Percentiles rank a stretch among this genome's conserved stretches.
phyloP scores from a whole-genome alignment of 345 rosid species.

The Triadica sebifera region DNA sequence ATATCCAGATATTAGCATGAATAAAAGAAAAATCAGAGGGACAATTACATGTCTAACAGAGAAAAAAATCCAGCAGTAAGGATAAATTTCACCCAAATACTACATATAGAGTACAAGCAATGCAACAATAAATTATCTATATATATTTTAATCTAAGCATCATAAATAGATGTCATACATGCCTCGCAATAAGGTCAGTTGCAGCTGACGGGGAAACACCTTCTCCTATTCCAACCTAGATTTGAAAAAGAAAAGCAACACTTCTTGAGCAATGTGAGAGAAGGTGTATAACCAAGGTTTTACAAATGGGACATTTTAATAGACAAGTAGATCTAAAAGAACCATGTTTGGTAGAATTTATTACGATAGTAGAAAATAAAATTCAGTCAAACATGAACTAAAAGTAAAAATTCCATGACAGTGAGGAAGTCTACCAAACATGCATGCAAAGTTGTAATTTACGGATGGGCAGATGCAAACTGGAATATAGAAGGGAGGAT shows the following conservation, averaged over 20 bases:
- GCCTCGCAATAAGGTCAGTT: constrained; percentile 97
- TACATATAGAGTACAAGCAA: background rate
- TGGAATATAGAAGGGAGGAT: background rate
- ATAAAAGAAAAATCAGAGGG: background rate
- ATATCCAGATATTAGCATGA: background rate
- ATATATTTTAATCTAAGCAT: background rate
- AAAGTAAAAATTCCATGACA: background rate
- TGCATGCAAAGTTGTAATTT: background rate
- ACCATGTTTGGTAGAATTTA: background rate
- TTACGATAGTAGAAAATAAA: background rate
- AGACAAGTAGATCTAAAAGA: background rate
- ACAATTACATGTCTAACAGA: background rate
- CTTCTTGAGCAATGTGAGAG: background rate
- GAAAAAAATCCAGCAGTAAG: background rate
- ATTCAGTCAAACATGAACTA: background rate
- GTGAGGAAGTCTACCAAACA: background rate
- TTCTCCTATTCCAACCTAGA: constrained; percentile 97
- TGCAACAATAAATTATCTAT: background rate
- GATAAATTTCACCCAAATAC: constrained; percentile 5
- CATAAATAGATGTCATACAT: constrained; percentile 33
- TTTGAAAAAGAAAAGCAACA: constrained; percentile 14
- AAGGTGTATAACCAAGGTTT: background rate
- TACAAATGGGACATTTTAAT: constrained; percentile 7
- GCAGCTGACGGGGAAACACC: constrained; percentile 99
- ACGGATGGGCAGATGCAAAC: background rate